Base-by-base conservation (phyloP, 441 rosid genomes). In the Jatropha multifida region DNA sequence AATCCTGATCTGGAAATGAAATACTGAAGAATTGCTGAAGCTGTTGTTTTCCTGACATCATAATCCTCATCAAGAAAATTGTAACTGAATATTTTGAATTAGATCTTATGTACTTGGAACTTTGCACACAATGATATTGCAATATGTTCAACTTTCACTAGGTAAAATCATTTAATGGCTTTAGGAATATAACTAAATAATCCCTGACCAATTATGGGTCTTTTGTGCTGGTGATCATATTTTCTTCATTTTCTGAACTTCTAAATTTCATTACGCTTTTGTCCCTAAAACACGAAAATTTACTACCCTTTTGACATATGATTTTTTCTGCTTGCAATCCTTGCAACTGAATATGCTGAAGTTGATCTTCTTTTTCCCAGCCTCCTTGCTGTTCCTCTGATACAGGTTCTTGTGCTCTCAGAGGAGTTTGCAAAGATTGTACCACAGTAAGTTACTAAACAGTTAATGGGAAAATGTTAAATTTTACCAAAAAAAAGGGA, bases 361-460 rank as follows among this genome's bases (percentile, higher is more conserved):
- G 49, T 49, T 59, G 61, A 41, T 68, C 20, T n/a, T 63, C 65
- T 74, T 75, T 81, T 79, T 69, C 84, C 61, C 85, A 96, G 99
- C 87, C 97, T 82, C 98, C 98, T 76, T 95, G 99, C 85, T 93
- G 97, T 78, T 54, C 92, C 73, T 46, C 90, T 79, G 88, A 74
- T 78, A 79, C 84, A 76, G 81, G 76, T 65, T 78, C 90, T 69
- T 96, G 99, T 79, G 84, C 85, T 71, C 71, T 88, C 55, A 83
- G 82, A 82, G 97, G 89, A 86, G 89, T 83, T 20, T 96, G 98
- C 89, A 91, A 90, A 87, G 99, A 96, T 67, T 96, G 99, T 79
- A 96, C 98, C 49, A 96, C 97, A 91, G 99, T 96, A 92, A 87
- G 73, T 67, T 68, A 64, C 76, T 40, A 32, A 3, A 58, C 63